These are phyloP conservation scores for Camelina laxa DNA, from an alignment of 345 rosid genomes.

Conservation along the genomic window DNA sequence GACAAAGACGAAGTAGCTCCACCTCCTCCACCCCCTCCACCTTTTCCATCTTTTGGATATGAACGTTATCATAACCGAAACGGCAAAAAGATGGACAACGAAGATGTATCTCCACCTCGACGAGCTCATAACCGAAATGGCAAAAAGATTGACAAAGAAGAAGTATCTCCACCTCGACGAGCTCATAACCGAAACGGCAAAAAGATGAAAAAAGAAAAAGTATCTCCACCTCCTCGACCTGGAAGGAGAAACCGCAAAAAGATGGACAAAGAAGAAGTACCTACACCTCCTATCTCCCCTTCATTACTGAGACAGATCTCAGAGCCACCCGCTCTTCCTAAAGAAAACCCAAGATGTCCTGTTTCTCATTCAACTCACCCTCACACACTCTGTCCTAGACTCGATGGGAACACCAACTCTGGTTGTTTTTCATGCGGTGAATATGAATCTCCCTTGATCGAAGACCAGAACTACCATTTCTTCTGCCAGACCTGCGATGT, in stretches of 20 bases:
- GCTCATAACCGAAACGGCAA: neutral
- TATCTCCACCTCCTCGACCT: neutral
- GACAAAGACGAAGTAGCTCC: neutral
- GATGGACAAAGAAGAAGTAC: neutral
- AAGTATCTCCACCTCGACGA: neutral
- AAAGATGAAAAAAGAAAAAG: neutral
- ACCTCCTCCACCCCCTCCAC: neutral
- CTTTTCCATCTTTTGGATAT: too few species aligned
- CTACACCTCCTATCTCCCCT: too few species aligned
- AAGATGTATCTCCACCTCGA: neutral
- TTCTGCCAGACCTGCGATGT: neutral
- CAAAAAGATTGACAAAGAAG: neutral
- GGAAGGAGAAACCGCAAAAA: neutral
- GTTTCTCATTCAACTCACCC: neutral
- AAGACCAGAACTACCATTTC: neutral
- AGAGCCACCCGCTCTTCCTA: too few species aligned
- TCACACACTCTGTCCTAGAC: neutral
- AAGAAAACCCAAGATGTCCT: neutral
- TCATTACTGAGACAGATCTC: too few species aligned
- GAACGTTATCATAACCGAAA: neutral
- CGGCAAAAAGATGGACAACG: neutral
- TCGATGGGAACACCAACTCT: neutral
- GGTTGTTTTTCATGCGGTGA: slow-evolving; percentile 7
- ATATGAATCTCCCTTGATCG: neutral
- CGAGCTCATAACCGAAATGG: neutral